These are phyloP conservation scores for Panicum virgatum DNA, from an alignment of 202 grass and related monocot species.

Conservation along the genomic window DNA sequence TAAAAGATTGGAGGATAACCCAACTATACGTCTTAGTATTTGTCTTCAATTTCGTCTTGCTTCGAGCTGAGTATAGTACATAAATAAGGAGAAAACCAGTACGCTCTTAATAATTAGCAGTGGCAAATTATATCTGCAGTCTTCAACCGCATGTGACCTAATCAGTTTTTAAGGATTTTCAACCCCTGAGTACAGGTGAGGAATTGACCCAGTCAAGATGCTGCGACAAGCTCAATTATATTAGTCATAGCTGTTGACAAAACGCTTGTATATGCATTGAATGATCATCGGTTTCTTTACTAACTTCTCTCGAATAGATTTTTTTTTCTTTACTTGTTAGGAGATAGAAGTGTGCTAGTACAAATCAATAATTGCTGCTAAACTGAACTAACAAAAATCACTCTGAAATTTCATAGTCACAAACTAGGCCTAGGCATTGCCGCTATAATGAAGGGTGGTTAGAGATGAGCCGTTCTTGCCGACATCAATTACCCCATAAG, in stretches of 20 bases:
- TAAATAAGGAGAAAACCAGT: neutral
- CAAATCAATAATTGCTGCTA: neutral
- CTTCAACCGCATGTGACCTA: neutral
- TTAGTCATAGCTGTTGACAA: constrained; percentile 5
- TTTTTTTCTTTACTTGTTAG: neutral
- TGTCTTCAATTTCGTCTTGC: neutral
- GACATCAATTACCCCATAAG: too few relatives aligned
- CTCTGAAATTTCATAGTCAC: too few relatives aligned
- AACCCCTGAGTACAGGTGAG: neutral
- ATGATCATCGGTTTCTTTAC: neutral
- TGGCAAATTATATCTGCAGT: neutral
- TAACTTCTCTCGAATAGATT: neutral
- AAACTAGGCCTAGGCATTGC: too few relatives aligned
- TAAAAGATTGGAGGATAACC: neutral
- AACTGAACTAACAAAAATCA: too few relatives aligned
- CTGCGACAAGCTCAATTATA: neutral
- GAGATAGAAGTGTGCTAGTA: neutral
- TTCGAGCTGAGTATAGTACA: neutral
- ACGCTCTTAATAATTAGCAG: neutral
- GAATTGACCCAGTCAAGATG: constrained; percentile 12
- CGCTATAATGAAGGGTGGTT: too few relatives aligned
- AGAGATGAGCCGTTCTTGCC: too few relatives aligned
- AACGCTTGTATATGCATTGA: neutral
- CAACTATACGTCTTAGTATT: neutral
- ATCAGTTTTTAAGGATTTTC: neutral